Evolutionary conservation across 441 rosid species (phyloP), one percentile per base, ranked within the genome.

Genomic region (Erodium moschatum): DNA sequence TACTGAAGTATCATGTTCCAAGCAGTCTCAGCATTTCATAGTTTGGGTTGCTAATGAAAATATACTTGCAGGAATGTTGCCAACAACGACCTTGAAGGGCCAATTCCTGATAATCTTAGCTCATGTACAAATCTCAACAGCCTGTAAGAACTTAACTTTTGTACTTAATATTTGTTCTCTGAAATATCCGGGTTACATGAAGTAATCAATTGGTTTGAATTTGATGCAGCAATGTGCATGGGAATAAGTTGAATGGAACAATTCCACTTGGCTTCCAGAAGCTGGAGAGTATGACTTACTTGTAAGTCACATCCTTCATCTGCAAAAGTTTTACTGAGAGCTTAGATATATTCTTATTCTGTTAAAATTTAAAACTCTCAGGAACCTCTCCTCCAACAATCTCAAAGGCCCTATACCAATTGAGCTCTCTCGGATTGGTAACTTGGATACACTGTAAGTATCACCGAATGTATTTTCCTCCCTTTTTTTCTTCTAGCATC

Each of bases 391-490:
- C 0, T 71, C 75, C 29, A 95, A 95, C 78, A 70, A 77, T 66
- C 92, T 95, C 75, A 85, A 81, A 79, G 99, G 97, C 4, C 75
- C 67, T 52, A 81, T 92, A 74, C 97, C 98, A 0, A 12, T 74
- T 21, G 97, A 92, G 72, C 86, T 92, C 10, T 97, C 97, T 3
- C 89, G 77, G 69, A 87, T 90, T 29, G 79, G 89, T 75, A 95
- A 95, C 73, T 90, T 95, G 42, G 98, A 95, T 71, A 95, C 87
- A 0, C 42, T 95, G 97, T 95, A 81, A 70, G 87, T 77, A 61
- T 61, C 64, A 60, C 11, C 21, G n/a, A 60, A 60, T 60, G 13
- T 24, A 60, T 3, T 60, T 60, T 24, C 64, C 31, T 60, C 33
- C 64, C 33, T 9, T 21, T 5, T 11, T 29, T 29, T 29, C 11